phyloP scores from a whole-genome alignment of 2,329 filamentous ascomycete genomes.

The Fusarium redolens region DNA sequence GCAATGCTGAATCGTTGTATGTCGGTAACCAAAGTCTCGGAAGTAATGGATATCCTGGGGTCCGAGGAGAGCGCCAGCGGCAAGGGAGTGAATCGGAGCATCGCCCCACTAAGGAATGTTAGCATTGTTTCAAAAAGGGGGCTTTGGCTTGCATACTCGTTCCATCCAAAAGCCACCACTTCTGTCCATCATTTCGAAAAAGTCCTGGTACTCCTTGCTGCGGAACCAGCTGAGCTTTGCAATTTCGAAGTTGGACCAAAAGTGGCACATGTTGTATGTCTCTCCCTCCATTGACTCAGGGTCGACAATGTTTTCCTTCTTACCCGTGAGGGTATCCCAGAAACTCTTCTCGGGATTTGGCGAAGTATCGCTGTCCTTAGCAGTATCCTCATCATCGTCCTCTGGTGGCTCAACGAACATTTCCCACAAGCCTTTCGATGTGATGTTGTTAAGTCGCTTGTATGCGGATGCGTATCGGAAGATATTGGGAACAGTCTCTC shows the following conservation, averaged over 20 bases:
- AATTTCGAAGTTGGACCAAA: conserved; percentile 99
- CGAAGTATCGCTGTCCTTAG: conserved; percentile 72
- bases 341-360: conserved; percentile 82
- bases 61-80: conserved; percentile 86
- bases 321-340: conserved; percentile 76
- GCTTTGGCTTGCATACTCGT: conserved; percentile 68
- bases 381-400: conserved; percentile 69
- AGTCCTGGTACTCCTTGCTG: conserved; percentile 96
- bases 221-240: conserved; percentile 94
- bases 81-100: conserved; percentile 96
- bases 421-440: conserved; percentile 94
- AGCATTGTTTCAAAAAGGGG: conserved; percentile 32
- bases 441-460: conserved; percentile 90
- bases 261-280: conserved; percentile 99
- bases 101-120: conserved; percentile 84
- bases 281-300: conserved; percentile 96
- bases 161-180: conserved; percentile 99
- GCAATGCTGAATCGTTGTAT: conserved; percentile 99
- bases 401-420: conserved; percentile 91
- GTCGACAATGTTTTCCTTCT: conserved; percentile 82
- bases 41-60: conserved; percentile 96
- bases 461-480: conserved; percentile 99
- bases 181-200: conserved; percentile 98
- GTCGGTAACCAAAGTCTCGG: conserved; percentile 97
- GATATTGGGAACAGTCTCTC: conserved; percentile 97